phyloP scores from a whole-genome alignment of 108 stramenopile species.

The Chaetoceros tenuissimus region DNA sequence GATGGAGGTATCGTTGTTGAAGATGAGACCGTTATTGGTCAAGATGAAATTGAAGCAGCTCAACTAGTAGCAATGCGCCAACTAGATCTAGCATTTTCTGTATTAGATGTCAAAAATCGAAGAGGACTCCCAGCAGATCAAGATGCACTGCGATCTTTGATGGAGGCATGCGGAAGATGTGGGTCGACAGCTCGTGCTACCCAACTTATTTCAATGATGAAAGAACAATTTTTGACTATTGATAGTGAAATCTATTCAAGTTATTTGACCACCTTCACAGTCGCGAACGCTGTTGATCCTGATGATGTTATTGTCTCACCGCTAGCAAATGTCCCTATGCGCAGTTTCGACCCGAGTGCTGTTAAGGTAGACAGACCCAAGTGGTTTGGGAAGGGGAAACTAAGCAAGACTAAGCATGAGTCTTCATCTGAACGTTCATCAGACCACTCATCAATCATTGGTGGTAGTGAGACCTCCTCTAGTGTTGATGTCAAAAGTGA shows the following conservation, averaged over 20 bases:
- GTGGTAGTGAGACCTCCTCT: background rate
- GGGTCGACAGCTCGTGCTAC: slow-evolving; percentile 63
- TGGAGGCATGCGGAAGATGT: slow-evolving; percentile 82
- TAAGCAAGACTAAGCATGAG: background rate
- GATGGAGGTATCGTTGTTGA: background rate
- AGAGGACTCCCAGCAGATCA: slow-evolving; percentile 53
- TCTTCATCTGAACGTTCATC: background rate
- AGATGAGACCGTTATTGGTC: slow-evolving; percentile 1
- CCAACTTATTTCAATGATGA: slow-evolving; percentile 73
- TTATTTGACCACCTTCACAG: slow-evolving; percentile 58
- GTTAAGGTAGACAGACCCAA: background rate
- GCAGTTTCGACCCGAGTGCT: background rate
- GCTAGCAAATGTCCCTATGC: background rate
- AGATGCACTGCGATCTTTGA: slow-evolving; percentile 64
- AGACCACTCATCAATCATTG: too few relatives aligned
- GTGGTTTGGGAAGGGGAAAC: background rate
- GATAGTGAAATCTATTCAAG: slow-evolving; percentile 59
- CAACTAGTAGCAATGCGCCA: slow-evolving; percentile 72
- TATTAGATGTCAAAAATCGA: slow-evolving; percentile 47
- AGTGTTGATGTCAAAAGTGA: background rate
- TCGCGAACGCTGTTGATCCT: background rate
- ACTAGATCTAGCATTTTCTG: slow-evolving; percentile 73
- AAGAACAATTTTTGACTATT: slow-evolving; percentile 50
- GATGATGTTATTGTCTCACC: background rate
- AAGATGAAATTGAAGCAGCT: slow-evolving; percentile 54